Conservation (phyloP, 768 basidiomycete genomes). For the Calocybe cyanea region DNA sequence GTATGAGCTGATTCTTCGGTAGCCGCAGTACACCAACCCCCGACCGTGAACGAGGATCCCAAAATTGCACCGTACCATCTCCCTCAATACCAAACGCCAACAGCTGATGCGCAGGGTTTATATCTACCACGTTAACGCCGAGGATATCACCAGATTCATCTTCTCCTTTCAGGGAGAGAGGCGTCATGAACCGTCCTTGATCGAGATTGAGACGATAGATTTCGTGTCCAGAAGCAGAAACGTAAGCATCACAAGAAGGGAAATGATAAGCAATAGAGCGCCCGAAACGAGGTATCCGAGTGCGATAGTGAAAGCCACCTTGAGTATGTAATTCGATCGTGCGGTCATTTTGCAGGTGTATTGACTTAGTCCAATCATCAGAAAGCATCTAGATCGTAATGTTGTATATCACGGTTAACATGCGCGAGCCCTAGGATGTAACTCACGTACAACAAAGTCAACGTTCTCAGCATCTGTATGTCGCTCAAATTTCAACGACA, state of each 20-base stretch:
- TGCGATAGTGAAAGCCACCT: slow-evolving; percentile 86
- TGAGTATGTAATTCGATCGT: slow-evolving; percentile 93
- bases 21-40: slow-evolving; percentile 67
- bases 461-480: slow-evolving; percentile 97
- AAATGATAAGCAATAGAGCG: slow-evolving; percentile 91
- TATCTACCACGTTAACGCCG: slow-evolving; percentile 88
- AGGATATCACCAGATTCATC: slow-evolving; percentile 51
- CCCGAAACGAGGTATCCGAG: slow-evolving; percentile 92
- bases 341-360: slow-evolving; percentile 95
- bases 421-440: slow-evolving; percentile 17
- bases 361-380: slow-evolving; percentile 98
- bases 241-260: slow-evolving; percentile 86
- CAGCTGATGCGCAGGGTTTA: slow-evolving; percentile 91
- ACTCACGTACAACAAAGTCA: slow-evolving; percentile 91
- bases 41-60: slow-evolving; percentile 87
- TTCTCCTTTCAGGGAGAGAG: slow-evolving; percentile 57
- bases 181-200: slow-evolving; percentile 88
- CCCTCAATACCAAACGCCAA: slow-evolving; percentile 89
- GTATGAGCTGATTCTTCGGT: slow-evolving; percentile 49
- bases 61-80: slow-evolving; percentile 86
- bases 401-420: background rate
- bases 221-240: slow-evolving; percentile 82
- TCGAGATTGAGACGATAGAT: slow-evolving; percentile 94
- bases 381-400: slow-evolving; percentile 68
- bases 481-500: slow-evolving; percentile 92